Base-by-base conservation (phyloP, 2,329 filamentous ascomycete species). In the Fusarium veterinarium region DNA sequence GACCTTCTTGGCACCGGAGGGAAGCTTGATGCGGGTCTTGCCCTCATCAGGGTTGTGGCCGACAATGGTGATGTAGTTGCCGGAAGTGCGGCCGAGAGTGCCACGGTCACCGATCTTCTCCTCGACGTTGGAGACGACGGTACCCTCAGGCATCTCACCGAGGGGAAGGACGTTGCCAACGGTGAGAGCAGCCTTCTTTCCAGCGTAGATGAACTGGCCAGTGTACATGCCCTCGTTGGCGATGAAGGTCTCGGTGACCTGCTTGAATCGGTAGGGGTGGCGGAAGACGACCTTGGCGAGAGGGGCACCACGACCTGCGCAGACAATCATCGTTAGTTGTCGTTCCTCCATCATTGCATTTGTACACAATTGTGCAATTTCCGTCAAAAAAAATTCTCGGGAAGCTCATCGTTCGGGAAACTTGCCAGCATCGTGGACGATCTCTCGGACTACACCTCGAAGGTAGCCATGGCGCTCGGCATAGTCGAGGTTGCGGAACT, bases 221-320 rank as follows among this genome's bases (percentile, higher is more conserved):
- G 96, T 98, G 94, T 98, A 99, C 95, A 98, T 98, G 89, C 96
- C 96, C 91, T 98, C 96, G 89, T 98, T 99, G 87, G 96, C 96
- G 84, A 99, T 99, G 92, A 99, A 98, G 80, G 96, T 99, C 92
- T 99, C 95, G 86, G 93, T 95, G 85, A 95, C 89, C 85, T 95
- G 92, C 92, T 97, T 97, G 93, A 94, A 98, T 87, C 92, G 91
- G 93, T 99, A 99, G 81, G 96, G 95, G 87, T 97, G 93, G 82
- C 96, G 95, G 94, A 99, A 99, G 81, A 91, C 88, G 83, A 99
- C 95, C 87, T 94, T 94, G 85, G 96, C 96, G 83, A 99, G 94
- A 81, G 96, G 96, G 86, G 97, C 95, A 89, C 96, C 96, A 88
- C 96, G 95, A 85, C 82, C 82, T 83, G 77, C 45, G 74, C 57